phyloP scores from a whole-genome alignment of 495 filamentous ascomycete genomes.

The Neurospora cerealis region DNA sequence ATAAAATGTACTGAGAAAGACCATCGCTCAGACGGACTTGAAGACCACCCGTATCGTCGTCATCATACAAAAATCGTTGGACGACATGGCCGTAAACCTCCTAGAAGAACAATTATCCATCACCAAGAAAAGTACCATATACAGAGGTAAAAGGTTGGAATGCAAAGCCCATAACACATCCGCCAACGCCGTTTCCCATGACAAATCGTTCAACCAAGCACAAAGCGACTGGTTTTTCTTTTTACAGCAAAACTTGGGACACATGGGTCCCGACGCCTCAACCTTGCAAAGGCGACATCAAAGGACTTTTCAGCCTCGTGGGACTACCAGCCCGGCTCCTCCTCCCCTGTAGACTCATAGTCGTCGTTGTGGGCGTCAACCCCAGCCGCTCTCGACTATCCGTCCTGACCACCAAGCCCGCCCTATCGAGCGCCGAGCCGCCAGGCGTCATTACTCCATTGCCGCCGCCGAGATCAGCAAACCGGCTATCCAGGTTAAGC shows the following conservation, averaged over 20 bases:
- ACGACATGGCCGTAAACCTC: background rate
- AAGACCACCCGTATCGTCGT: background rate
- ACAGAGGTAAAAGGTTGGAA: background rate
- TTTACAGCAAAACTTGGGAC: background rate
- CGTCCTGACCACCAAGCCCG: slow-evolving; percentile 64
- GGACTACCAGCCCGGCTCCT: slow-evolving; percentile 57
- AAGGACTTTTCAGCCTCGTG: slow-evolving; percentile 53
- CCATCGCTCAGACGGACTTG: background rate
- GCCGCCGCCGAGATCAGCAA: slow-evolving; percentile 26
- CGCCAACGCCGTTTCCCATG: background rate
- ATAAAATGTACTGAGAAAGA: background rate
- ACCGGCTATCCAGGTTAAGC: slow-evolving; percentile 41
- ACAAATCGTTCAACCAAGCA: background rate
- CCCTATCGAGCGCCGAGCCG: slow-evolving; percentile 55
- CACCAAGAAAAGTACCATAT: background rate
- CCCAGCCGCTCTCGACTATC: slow-evolving; percentile 68
- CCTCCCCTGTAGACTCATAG: slow-evolving; percentile 39
- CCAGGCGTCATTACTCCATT: slow-evolving; percentile 26
- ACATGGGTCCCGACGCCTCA: slow-evolving; percentile 11
- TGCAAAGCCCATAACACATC: background rate
- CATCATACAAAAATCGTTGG: background rate
- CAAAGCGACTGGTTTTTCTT: background rate
- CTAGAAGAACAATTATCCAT: background rate
- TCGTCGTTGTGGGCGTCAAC: slow-evolving; percentile 27
- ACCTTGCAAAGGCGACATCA: slow-evolving; percentile 39